Evolutionary conservation across 2,329 filamentous ascomycete species (phyloP), one percentile per base, ranked within the genome.

Genomic region (Microdochium nivale): DNA sequence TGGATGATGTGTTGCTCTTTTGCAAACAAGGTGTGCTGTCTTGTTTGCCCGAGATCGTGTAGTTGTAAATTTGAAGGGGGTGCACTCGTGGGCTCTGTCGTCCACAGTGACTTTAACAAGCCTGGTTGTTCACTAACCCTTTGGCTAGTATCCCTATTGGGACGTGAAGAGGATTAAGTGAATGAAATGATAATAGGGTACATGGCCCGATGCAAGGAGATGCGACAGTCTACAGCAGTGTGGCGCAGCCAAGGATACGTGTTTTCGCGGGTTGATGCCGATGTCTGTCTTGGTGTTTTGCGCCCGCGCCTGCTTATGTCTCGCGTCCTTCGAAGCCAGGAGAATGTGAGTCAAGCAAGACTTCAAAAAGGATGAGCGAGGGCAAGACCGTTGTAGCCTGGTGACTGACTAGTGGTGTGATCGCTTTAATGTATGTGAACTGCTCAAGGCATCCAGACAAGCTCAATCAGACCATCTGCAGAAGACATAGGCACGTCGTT

Each of bases 401-500:
- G 40, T 16, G 21, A 11, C 19, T 19, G 19, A 19, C 40, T 19
- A 44, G 13, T 44, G 10, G 21, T 44, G 19, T 23, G 21, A 19
- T 21, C 14, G 21, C 23, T 44, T 8, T 14, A 13, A 27, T 27
- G 5, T 11, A n/a, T n/a, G n/a, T n/a, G n/a, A 23, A 19, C 21
- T 19, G 24, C 51, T 59, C 60, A 66, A 14, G 76, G 72, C 40
- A 80, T 67, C 79, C 78, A 82, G 50, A 81, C 71, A 52, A 82
- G 66, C 66, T 82, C 79, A 46, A 82, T 69, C 30, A 81, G 61
- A 2, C 78, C 78, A 58, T 82, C 79, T 19, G 73, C 68, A 49
- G 72, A 69, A 56, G 72, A 77, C 77, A 81, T 79, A 1, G 70
- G 67, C 50, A 65, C 65, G 43, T 67, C 74, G 54, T 71, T 68